Base-by-base conservation (phyloP, 805 yeast species). In the Candida koratica region DNA sequence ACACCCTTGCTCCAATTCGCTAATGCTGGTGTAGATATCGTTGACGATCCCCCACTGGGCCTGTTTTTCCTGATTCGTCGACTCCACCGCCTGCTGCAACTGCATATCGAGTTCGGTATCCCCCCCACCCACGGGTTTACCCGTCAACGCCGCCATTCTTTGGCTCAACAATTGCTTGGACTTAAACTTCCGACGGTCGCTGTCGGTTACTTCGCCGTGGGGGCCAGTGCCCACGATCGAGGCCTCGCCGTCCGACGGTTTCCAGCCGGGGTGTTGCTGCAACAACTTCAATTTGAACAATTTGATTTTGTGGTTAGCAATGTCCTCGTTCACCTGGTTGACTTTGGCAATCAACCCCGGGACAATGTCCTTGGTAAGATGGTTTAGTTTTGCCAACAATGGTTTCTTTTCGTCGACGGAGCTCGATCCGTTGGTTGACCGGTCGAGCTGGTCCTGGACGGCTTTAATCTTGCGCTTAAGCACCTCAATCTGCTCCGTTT, bases 101-200 rank as follows among this genome's bases (percentile, higher is more conserved):
- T 66, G 62, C 5, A 63, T 56, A 42, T 81, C 86, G 34, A 77
- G 72, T 35, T 69, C 73, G 25, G 77, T 76, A 47, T 73, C 69
- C 18, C 39, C 41, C 16, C 67, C 70, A 28, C 64, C 56, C 6
- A 24, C 28, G 8, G 52, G 32, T 50, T 79, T 82, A 5, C 96
- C 96, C 0, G 97, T 89, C 50, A 90, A 72, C 3, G 90, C 86
- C 18, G 96, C 95, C 95, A 90, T 88, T 47, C 95, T 75, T 34
- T 89, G 84, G 44, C 80, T 79, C 48, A 93, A 67, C 38, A 79
- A 62, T 26, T 90, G 94, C 52, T 84, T 82, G 27, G 85, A 80
- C 47, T 75, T 81, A 25, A 90, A 93, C 49, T 84, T 83, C 44
- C 84, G 75, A 41, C 84, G 74, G 54, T 89, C 97, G 10, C 77